Base-by-base conservation (phyloP, 805 yeast species). In the Torulaspora franciscae region DNA sequence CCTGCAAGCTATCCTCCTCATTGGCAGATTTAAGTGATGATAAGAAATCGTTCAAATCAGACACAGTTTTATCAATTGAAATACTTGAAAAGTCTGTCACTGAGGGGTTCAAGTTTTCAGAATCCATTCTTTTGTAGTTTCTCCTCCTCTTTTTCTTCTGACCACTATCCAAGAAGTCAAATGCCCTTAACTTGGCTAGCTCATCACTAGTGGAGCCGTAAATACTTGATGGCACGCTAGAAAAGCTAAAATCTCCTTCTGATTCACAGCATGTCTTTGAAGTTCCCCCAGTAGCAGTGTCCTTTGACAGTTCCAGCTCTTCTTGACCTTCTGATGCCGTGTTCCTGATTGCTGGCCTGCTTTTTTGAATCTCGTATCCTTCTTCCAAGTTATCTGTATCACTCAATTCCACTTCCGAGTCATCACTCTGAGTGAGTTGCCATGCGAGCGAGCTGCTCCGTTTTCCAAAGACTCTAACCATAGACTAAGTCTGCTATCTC, bases 381-480 rank as follows among this genome's bases (percentile, higher is more conserved):
- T 41, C 33, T 39, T 28, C 25, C 19, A 24, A 32, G 4, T 42
- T 48, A 2, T 35, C 43, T 7, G 45, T 51, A 29, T 55, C 59
- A 36, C 61, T 60, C 35, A 60, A 49, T 28, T 47, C 48, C 10
- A 48, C 37, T 17, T 37, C 46, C 2, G 37, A 28, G 2, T 25
- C 27, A 7, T 42, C 45, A 9, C 45, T 36, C 13, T 40, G 22
- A 7, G 34, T 26, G 45, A 43, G 25, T 47, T 42, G 37, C 32
- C 30, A 37, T 32, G 24, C 46, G 35, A 47, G 36, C 8, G 46
- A 47, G 34, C 53, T 49, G 14, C 57, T 48, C 9, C 50, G 45
- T 42, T 44, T 58, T 24, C 62, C 61, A 32, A 58, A 57, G 11
- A 45, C 49, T 27, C 35, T 57, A 57, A 54, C 51, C 43, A 39